Evolutionary conservation across 345 rosid genomes (phyloP).

Genomic region (Viola odorata): DNA sequence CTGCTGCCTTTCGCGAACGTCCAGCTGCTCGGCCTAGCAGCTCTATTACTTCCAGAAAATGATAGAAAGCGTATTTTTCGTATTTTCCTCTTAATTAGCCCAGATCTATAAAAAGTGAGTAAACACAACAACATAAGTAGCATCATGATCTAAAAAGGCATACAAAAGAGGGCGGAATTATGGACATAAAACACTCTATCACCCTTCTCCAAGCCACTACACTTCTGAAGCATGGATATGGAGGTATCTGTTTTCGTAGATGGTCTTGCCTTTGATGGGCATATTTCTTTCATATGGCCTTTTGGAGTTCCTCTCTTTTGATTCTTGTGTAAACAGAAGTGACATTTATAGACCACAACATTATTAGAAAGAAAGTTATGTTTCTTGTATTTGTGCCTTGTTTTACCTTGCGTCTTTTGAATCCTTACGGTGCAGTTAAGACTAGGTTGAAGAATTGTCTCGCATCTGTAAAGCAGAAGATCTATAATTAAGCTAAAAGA

Average conservation of each 20-base stretch:
- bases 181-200: no score
- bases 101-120: no score
- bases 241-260: constrained; percentile 1
- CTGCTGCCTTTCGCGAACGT: no score
- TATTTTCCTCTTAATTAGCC: no score
- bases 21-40: no score
- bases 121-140: no score
- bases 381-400: constrained; percentile 30
- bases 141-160: no score
- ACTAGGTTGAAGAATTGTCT: constrained; percentile 73
- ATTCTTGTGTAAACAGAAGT: constrained; percentile 50
- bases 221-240: constrained; percentile 15
- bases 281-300: constrained; percentile 46
- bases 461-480: constrained; percentile 46
- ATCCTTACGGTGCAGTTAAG: constrained; percentile 56
- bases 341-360: constrained; percentile 63
- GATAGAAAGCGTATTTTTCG: no score
- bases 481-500: background rate
- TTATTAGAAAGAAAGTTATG: constrained; percentile 31
- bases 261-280: constrained; percentile 8
- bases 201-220: constrained; percentile 4
- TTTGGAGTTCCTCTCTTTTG: constrained; percentile 48
- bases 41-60: no score
- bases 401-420: constrained; percentile 42
- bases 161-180: no score